Evolutionary conservation across 805 yeast species (phyloP).

Genomic region (Candida odintsovae): DNA sequence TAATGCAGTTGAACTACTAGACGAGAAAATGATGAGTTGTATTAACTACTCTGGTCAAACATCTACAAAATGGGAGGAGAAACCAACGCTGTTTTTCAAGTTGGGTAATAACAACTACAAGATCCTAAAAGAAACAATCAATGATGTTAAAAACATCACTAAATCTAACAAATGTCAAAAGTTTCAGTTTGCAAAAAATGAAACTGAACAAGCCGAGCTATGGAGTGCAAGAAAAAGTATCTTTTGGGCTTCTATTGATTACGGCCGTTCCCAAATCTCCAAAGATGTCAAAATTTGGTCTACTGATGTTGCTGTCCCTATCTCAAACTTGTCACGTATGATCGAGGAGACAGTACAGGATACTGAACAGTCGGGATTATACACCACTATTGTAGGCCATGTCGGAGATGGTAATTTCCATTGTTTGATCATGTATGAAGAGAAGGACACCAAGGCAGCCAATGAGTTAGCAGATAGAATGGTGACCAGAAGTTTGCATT

Average conservation of each 20-base stretch:
- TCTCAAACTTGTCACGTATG: constrained; percentile 56
- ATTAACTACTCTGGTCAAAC: constrained; percentile 51
- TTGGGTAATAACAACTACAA: constrained; percentile 41
- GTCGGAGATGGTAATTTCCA: constrained; percentile 85
- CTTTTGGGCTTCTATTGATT: constrained; percentile 57
- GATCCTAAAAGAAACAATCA: constrained; percentile 35
- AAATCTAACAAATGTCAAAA: constrained; percentile 41
- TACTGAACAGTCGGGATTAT: constrained; percentile 44
- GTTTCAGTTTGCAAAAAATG: constrained; percentile 52
- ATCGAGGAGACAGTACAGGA: constrained; percentile 58
- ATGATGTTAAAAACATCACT: constrained; percentile 44
- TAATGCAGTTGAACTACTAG: constrained; percentile 70
- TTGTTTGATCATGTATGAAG: constrained; percentile 53
- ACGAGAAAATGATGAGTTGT: constrained; percentile 62
- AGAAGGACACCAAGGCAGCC: constrained; percentile 42
- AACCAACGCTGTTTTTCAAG: constrained; percentile 59
- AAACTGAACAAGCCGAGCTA: constrained; percentile 53
- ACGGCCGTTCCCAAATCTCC: constrained; percentile 44
- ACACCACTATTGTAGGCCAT: constrained; percentile 67
- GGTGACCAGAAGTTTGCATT: constrained; percentile 56
- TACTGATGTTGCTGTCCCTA: constrained; percentile 79
- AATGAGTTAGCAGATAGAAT: constrained; percentile 52
- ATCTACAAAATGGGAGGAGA: constrained; percentile 44
- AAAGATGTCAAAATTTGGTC: constrained; percentile 56
- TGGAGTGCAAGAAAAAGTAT: constrained; percentile 74